These are phyloP conservation scores for Coprinopsis cinerea DNA, from an alignment of 768 basidiomycete species.

Conservation along the genomic window DNA sequence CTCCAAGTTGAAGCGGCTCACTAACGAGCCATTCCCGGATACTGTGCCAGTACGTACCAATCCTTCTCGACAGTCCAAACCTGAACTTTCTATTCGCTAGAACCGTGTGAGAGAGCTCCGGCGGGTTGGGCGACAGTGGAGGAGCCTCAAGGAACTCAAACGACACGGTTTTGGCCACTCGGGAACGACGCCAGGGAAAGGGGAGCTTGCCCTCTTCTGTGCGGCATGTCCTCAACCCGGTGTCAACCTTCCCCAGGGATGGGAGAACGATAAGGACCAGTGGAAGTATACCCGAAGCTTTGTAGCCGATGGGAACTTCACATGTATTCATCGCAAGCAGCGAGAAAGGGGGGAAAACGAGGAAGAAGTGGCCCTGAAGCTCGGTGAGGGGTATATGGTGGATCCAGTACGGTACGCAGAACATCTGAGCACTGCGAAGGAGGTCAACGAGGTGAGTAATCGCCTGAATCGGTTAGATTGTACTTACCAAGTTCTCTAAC, in stretches of 20 bases:
- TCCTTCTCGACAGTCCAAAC: background rate
- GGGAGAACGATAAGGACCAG: background rate
- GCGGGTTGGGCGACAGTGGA: background rate
- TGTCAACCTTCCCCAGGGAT: background rate
- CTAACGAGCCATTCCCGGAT: background rate
- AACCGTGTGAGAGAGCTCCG: background rate
- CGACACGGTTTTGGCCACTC: too few relatives aligned
- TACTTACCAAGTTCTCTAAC: too few relatives aligned
- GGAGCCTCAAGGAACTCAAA: background rate
- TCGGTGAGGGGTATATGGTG: too few relatives aligned
- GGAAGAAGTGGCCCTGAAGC: too few relatives aligned
- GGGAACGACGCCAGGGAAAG: too few relatives aligned
- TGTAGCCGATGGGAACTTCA: background rate
- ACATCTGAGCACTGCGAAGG: too few relatives aligned
- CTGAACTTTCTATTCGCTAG: background rate
- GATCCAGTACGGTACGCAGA: too few relatives aligned
- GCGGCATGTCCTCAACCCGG: background rate
- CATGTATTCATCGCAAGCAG: too few relatives aligned
- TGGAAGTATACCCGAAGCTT: background rate
- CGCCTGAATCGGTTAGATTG: too few relatives aligned
- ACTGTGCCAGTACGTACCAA: background rate
- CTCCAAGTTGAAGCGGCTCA: conserved; percentile 12
- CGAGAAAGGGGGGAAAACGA: too few relatives aligned
- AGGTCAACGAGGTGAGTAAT: too few relatives aligned
- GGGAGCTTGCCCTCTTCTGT: too few relatives aligned